Evolutionary conservation across 78 protist genomes (phyloP).

Genomic region (Guillardia theta): DNA sequence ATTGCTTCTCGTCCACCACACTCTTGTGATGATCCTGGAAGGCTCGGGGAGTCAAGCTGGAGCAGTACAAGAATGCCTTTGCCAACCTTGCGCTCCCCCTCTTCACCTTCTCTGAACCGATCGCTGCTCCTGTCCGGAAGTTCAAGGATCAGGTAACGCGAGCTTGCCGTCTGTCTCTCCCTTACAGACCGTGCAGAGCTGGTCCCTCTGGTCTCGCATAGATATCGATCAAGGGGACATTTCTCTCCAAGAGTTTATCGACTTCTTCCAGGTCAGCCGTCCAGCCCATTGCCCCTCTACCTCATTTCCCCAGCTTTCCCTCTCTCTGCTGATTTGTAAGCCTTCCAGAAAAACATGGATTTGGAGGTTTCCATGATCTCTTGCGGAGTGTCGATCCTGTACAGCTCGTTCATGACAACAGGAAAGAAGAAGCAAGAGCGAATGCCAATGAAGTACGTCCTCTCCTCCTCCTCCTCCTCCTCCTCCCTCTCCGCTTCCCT

Average conservation of each 20-base stretch:
- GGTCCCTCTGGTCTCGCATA: slow-evolving; percentile 77
- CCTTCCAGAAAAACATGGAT: too few relatives aligned
- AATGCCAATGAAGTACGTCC: neutral
- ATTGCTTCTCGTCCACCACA: too few relatives aligned
- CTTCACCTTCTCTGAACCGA: slow-evolving; percentile 89
- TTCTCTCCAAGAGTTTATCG: slow-evolving; percentile 52
- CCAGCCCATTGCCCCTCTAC: too few relatives aligned
- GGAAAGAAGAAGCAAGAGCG: slow-evolving; percentile 42
- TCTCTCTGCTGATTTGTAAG: too few relatives aligned
- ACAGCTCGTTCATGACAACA: slow-evolving; percentile 34
- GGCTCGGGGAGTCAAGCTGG: slow-evolving; percentile 71
- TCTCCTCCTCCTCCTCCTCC: too few relatives aligned
- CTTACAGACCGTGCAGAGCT: neutral
- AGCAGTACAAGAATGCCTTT: slow-evolving; percentile 83
- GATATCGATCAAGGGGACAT: slow-evolving; percentile 67
- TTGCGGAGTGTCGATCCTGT: slow-evolving; percentile 46
- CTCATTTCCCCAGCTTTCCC: too few relatives aligned
- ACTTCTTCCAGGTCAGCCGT: neutral
- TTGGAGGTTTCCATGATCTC: slow-evolving; percentile 52
- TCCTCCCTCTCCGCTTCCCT: too few relatives aligned
- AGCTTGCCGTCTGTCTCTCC: neutral
- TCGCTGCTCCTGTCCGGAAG: slow-evolving; percentile 64
- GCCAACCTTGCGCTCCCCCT: slow-evolving; percentile 96
- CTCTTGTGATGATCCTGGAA: too few relatives aligned
- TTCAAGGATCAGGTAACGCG: neutral